Base-by-base conservation (phyloP, 352 stramenopile species). In the Phytopythium sindhum region DNA sequence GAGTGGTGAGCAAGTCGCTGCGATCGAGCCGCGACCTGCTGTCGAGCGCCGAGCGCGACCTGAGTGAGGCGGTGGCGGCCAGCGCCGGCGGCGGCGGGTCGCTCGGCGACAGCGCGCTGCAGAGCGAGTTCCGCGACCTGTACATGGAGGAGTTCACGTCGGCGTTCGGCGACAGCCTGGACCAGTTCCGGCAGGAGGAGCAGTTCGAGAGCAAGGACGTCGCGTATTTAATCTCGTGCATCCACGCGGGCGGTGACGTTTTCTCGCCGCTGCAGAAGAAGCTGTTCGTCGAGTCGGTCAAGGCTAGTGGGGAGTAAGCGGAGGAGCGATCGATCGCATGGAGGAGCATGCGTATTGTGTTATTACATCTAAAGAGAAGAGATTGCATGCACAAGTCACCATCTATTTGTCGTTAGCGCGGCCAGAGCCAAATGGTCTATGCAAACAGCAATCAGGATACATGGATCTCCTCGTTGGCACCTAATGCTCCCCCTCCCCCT, bases 181-280 rank as follows among this genome's bases (percentile, higher is more conserved):
- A 96, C 66, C 72, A 86, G 60, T 94, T 94, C 66, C 88, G 88
- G 33, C 88, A 89, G 66, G 88, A 96, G 65, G 86, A 94, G 61
- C 73, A 78, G 68, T 96, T 96, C 65, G 83, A 93, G 58, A 90
- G 75, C 66, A 92, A 89, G 63, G 88, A 96, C 70, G 88, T 96
- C 67, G 78, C 72, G 48, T 93, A 91, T 89, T 91, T 96, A 86
- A 93, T 96, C 68, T 91, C 84, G 44, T 91, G 85, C 64, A 94
- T 96, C 66, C 80, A 93, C 56, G 75, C 81, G 12, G 83, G 86
- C 29, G 84, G 73, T 52, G 86, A 96, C 70, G 73, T 94, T 53
- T 94, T 93, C 67, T 80, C 85, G 28, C 84, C 85, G 19, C 68
- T 94, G 45, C 85, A 96, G 64, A 87, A 95, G 62, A 87, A 85